Conservation (phyloP, 2,329 filamentous ascomycete genomes). For the Colletotrichum godetiae region DNA sequence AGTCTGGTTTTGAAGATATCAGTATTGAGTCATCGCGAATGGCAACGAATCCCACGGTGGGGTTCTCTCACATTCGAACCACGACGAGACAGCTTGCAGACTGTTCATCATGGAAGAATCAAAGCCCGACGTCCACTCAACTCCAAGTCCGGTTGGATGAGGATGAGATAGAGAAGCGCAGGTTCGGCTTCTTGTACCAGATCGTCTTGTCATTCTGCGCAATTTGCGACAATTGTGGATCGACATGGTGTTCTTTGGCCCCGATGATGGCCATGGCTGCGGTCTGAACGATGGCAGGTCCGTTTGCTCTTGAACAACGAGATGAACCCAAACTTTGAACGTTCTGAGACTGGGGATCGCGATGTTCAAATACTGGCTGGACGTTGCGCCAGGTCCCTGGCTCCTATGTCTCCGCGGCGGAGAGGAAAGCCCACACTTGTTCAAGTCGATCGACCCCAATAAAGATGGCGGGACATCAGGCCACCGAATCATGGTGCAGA, state of each 20-base stretch:
- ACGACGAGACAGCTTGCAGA: constrained; percentile 52
- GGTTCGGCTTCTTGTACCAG: constrained; percentile 55
- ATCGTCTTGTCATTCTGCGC: constrained; percentile 46
- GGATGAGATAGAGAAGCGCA: constrained; percentile 52
- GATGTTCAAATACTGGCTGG: constrained; percentile 16
- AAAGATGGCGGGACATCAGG: neutral
- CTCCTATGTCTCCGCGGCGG: neutral
- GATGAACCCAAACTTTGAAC: neutral
- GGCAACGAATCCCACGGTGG: neutral
- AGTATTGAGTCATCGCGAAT: neutral
- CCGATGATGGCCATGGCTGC: constrained; percentile 47
- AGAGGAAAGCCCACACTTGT: neutral
- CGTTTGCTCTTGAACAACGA: neutral
- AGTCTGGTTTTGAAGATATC: constrained; percentile 43
- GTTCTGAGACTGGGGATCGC: neutral
- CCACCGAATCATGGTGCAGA: constrained; percentile 8
- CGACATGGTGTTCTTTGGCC: constrained; percentile 47
- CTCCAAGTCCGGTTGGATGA: constrained; percentile 53
- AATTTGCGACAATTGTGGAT: constrained; percentile 48
- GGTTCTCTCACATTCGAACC: constrained; percentile 46
- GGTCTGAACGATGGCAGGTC: neutral
- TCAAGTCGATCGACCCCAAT: neutral
- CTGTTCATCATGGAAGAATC: constrained; percentile 58
- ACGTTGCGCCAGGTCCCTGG: neutral
- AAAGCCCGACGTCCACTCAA: constrained; percentile 57